Evolutionary conservation across 805 yeast species (phyloP).

Genomic region (Candida krabiensis): DNA sequence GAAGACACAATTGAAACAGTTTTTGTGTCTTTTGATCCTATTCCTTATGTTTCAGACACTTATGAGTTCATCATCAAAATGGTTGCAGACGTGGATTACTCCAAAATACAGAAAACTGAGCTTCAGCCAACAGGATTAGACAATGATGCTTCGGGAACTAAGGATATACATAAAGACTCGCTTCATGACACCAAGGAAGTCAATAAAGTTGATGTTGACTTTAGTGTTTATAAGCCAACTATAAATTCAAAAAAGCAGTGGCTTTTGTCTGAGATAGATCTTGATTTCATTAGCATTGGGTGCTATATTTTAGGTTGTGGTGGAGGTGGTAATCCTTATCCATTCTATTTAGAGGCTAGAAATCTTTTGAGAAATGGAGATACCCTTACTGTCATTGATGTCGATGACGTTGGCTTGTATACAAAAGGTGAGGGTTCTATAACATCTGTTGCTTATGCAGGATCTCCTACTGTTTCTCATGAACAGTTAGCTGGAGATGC

Average conservation of each 20-base stretch:
- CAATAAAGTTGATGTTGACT: constrained; percentile 25
- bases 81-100: constrained; percentile 46
- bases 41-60: constrained; percentile 36
- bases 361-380: constrained; percentile 37
- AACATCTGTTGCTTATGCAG: constrained; percentile 39
- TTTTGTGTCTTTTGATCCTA: constrained; percentile 28
- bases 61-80: constrained; percentile 38
- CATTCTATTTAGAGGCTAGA: constrained; percentile 36
- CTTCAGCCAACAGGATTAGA: background rate
- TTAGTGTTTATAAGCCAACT: constrained; percentile 32
- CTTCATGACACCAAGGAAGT: constrained; percentile 11
- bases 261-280: constrained; percentile 40
- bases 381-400: constrained; percentile 35
- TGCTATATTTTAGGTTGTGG: constrained; percentile 49
- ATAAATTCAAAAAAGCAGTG: constrained; percentile 35
- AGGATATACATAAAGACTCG: constrained; percentile 15
- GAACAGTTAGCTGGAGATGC: constrained; percentile 45
- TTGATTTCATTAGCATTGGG: constrained; percentile 45
- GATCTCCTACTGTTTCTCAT: constrained; percentile 47
- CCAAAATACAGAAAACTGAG: constrained; percentile 6
- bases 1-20: constrained; percentile 26
- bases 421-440: constrained; percentile 29
- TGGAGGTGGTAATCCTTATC: constrained; percentile 52
- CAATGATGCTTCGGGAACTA: constrained; percentile 7
- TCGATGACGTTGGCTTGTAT: constrained; percentile 30